Evolutionary conservation across 1,284 basidiomycete species (phyloP), one percentile per base, ranked within the genome.

Genomic region (Porodaedalea pini): DNA sequence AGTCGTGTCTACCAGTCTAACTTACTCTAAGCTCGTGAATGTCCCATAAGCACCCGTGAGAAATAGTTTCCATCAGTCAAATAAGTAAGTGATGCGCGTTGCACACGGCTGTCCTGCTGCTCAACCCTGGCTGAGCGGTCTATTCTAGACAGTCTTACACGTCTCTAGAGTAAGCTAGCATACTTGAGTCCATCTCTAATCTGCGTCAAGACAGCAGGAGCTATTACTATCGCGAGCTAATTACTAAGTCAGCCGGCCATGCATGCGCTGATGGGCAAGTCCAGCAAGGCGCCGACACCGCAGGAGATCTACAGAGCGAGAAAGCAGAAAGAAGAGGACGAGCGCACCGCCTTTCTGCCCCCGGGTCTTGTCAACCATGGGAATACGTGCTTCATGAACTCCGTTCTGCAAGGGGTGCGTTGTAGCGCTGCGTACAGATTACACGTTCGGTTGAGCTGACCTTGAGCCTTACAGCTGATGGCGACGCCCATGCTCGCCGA

Each of bases 341-440:
- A 86, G 66, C 74, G 70, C 64, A 69, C 73, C 4, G 82, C 83
- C 0, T 75, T 78, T 51, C 72, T 88, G 7, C 87, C 86, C 0
- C 86, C 88, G 3, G 92, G 92, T 1, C 78, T 94, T 34, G 70
- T 87, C 63, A 94, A 94, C 70, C 87, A 93, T 74, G 90, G 90
- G 44, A 94, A 94, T 72, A 94, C 92, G 0, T 94, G 92, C 72
- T 95, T 93, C 72, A 89, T 95, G 83, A 95, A 94, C 72, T 92
- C 90, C 17, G 90, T 92, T 19, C 75, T 95, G 36, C 92, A 86
- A 68, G 78, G 79, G 32, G 77, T 81, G 62, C 55, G 74, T 72
- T 51, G 21, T 53, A 52, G 15, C 29, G 21, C 13, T 56, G 25
- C n/a, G n/a, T 21, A 19, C 21, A 44, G 41, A 21, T 15, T 21